Base-by-base conservation (phyloP, 2,329 filamentous ascomycete genomes). In the Colletotrichum salicis region DNA sequence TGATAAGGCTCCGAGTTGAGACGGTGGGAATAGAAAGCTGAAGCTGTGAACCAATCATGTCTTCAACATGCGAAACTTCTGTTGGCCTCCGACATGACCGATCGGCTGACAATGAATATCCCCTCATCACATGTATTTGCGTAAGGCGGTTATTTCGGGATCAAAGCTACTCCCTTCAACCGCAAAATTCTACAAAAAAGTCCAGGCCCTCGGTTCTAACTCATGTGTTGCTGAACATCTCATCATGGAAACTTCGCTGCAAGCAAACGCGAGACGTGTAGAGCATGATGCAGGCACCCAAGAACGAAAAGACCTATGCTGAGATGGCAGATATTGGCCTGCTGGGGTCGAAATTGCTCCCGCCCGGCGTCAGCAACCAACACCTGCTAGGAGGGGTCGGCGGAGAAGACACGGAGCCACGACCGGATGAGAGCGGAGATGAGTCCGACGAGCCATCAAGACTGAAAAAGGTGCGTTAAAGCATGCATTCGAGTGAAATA, bases 401-500 rank as follows among this genome's bases (percentile, higher is more conserved):
- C 41, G 41, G 41, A 48, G 41, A 22, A 48, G 19, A 48, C 8
- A 48, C 41, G 19, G 6, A 45, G 19, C 6, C 41, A 8, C 41
- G 19, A 8, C 15, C 41, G 7, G 41, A 48, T 7, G 8, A 48
- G 0, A 48, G 19, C 41, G 41, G 3, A 22, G 19, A 22, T 11
- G 41, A 22, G 8, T 48, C 41, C 15, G 41, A 48, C 3, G 19
- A 48, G 41, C 41, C 41, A 22, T 48, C 41, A n/a, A 22, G 41
- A 22, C 19, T 48, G 15, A n/a, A 19, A 48, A 48, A 48, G 41
- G 41, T 45, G 1, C 5, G 7, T 7, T 3, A 4, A 11, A n/a
- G 7, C 19, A 19, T 48, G 15, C 19, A 19, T 10, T 0, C n/a
- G 0, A 48, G 4, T 5, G 5, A 0, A 15, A 4, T 11, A 1